Evolutionary conservation across 2,329 filamentous ascomycete species (phyloP).

Genomic region (Neoscytalidium dimidiatum): DNA sequence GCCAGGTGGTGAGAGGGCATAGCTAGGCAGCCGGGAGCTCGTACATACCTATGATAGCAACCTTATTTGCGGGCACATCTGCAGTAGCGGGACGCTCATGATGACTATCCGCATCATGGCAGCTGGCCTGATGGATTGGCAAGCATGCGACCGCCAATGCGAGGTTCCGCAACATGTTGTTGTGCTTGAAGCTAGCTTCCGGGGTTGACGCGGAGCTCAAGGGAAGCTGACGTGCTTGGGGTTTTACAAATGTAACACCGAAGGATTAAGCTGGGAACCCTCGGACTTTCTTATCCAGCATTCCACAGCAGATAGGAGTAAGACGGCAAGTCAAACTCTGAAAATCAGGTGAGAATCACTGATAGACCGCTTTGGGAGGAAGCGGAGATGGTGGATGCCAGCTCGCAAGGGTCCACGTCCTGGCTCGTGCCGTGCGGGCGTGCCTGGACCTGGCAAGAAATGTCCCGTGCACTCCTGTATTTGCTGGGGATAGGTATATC

Average conservation of each 20-base stretch:
- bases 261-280: background rate
- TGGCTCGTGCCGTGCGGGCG: background rate
- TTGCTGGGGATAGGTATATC: background rate
- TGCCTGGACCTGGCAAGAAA: background rate
- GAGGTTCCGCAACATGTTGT: slow-evolving; percentile 5
- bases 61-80: slow-evolving; percentile 28
- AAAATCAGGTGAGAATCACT: background rate
- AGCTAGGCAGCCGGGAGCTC: background rate
- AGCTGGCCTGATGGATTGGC: background rate
- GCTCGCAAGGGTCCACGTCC: slow-evolving; percentile 1
- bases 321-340: background rate
- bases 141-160: slow-evolving; percentile 8
- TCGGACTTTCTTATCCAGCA: background rate
- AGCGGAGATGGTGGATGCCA: slow-evolving; percentile 1
- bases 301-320: background rate
- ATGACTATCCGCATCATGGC: background rate
- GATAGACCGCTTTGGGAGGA: background rate
- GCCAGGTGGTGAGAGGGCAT: background rate
- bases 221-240: background rate
- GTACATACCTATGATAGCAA: slow-evolving; percentile 40
- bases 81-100: background rate
- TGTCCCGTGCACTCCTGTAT: slow-evolving; percentile 1
- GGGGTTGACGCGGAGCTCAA: slow-evolving; percentile 9
- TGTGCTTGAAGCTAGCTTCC: background rate
- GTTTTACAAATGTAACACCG: background rate